phyloP scores from a whole-genome alignment of 2,329 filamentous ascomycete genomes.

The Pestalotiopsis sp. region DNA sequence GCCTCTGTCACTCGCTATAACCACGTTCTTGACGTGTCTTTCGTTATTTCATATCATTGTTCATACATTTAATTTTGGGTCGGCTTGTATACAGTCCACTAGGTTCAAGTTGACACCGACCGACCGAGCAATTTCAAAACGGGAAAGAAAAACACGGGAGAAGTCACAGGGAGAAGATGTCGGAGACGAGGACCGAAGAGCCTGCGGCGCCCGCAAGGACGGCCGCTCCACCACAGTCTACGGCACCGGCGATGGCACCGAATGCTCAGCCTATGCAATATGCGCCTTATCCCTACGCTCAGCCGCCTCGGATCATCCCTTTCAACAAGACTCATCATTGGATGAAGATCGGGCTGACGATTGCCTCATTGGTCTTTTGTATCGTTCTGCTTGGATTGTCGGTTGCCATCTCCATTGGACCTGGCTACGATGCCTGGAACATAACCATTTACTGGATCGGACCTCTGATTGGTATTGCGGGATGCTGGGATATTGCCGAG shows the following conservation, averaged over 20 bases:
- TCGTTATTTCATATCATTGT: not conserved
- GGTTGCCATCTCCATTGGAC: not conserved
- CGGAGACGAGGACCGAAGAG: not conserved
- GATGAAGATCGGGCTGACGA: slow-evolving; percentile 11
- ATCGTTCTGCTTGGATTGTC: slow-evolving; percentile 7
- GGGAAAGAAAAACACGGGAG: not conserved
- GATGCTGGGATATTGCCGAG: slow-evolving; percentile 13
- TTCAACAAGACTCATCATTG: slow-evolving; percentile 15
- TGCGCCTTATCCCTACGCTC: slow-evolving; percentile 2
- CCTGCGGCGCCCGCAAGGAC: not conserved
- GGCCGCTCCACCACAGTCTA: not conserved
- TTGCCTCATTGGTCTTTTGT: slow-evolving; percentile 10
- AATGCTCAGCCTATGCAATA: not conserved
- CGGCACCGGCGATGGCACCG: not conserved
- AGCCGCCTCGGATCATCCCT: slow-evolving; percentile 7
- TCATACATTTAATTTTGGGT: not conserved
- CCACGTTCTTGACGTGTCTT: not conserved
- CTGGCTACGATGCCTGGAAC: not conserved
- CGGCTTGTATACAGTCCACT: not conserved
- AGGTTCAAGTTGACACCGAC: not conserved
- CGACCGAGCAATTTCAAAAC: not conserved
- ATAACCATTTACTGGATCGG: not conserved
- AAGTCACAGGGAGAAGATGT: not conserved
- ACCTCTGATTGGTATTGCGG: slow-evolving; percentile 5
- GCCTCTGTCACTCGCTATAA: slow-evolving; percentile 6